Evolutionary conservation across 2,329 filamentous ascomycete species (phyloP).

Genomic region (Curvularia spicifera): DNA sequence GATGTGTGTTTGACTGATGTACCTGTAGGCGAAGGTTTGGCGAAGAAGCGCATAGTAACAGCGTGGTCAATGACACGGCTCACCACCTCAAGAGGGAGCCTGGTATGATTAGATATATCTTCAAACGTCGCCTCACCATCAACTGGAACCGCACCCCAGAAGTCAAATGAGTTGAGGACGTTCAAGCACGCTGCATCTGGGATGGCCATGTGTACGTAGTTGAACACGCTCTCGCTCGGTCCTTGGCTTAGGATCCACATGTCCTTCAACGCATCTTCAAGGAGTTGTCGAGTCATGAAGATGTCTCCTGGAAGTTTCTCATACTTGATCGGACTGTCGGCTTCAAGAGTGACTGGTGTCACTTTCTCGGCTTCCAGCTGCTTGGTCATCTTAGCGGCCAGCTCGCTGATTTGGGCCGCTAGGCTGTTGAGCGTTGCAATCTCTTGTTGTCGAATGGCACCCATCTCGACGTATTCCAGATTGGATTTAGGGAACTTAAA

Average conservation of each 20-base stretch:
- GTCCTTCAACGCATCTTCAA: slow-evolving; percentile 57
- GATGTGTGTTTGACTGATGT: slow-evolving; percentile 35
- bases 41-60: slow-evolving; percentile 47
- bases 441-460: background rate
- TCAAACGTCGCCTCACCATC: too few species aligned
- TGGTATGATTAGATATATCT: slow-evolving; percentile 13
- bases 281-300: slow-evolving; percentile 54
- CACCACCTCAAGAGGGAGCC: slow-evolving; percentile 38
- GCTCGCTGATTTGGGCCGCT: slow-evolving; percentile 55
- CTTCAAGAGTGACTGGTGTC: slow-evolving; percentile 52
- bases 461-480: too few species aligned
- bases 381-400: slow-evolving; percentile 52
- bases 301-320: slow-evolving; percentile 52
- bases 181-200: slow-evolving; percentile 56
- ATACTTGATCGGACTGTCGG: slow-evolving; percentile 54
- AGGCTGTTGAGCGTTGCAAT: slow-evolving; percentile 52
- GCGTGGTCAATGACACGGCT: slow-evolving; percentile 45
- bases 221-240: slow-evolving; percentile 59
- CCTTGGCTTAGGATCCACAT: slow-evolving; percentile 57
- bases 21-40: slow-evolving; percentile 22
- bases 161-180: slow-evolving; percentile 49
- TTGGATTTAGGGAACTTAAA: too few species aligned
- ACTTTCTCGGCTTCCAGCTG: slow-evolving; percentile 54
- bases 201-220: slow-evolving; percentile 46
- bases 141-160: too few species aligned